Evolutionary conservation across 768 basidiomycete species (phyloP).

Genomic region (Boletellus ananas): DNA sequence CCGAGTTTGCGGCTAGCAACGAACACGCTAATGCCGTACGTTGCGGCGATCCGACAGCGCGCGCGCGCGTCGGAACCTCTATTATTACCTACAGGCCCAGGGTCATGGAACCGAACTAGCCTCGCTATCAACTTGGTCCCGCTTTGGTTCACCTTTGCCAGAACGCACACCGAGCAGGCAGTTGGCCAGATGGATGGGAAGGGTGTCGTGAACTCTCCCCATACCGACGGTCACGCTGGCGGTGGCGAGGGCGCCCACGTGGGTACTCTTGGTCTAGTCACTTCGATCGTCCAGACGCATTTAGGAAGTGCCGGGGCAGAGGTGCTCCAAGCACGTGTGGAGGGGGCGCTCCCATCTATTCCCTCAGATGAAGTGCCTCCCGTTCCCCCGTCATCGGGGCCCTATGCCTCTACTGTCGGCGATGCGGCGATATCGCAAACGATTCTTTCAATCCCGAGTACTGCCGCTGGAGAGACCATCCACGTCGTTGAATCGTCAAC

Average conservation of each 20-base stretch:
- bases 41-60: constrained; percentile 4
- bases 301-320: neutral
- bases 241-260: neutral
- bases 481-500: neutral
- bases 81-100: constrained; percentile 4
- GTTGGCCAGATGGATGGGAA: neutral
- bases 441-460: neutral
- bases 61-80: neutral
- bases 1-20: neutral
- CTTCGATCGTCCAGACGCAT: neutral
- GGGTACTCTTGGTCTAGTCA: neutral
- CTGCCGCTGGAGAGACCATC: neutral
- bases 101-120: constrained; percentile 6
- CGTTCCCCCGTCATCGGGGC: neutral
- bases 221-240: neutral
- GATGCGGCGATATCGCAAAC: neutral
- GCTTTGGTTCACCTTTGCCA: neutral
- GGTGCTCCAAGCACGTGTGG: neutral
- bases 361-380: neutral
- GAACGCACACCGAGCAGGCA: constrained; percentile 5
- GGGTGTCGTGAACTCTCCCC: neutral
- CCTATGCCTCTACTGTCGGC: neutral
- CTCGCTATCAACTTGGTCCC: neutral
- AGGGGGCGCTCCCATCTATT: neutral
- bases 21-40: constrained; percentile 9